Percentiles rank a stretch among this genome's conserved stretches.
Evolutionary conservation across 2,329 filamentous ascomycete species (phyloP).

Genomic region (Colletotrichum camelliae): DNA sequence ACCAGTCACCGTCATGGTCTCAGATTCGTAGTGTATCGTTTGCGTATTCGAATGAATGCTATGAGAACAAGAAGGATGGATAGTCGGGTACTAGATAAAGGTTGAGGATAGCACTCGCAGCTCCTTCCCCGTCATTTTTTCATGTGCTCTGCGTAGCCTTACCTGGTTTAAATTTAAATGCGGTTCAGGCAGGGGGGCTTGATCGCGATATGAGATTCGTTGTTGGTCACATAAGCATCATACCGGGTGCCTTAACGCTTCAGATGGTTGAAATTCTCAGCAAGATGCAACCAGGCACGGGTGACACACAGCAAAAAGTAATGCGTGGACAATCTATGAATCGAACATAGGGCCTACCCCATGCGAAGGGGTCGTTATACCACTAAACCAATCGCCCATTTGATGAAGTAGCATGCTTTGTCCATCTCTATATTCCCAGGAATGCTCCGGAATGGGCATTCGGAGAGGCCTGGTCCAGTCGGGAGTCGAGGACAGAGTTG

Average conservation of each 20-base stretch:
- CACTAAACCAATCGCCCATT: not conserved
- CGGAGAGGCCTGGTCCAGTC: not conserved
- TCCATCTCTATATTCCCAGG: not conserved
- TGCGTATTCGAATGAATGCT: not conserved
- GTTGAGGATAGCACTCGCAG: no score
- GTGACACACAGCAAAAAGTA: not conserved
- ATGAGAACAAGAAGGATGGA: not conserved
- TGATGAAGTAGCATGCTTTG: not conserved
- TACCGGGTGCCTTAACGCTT: not conserved
- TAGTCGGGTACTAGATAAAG: no score
- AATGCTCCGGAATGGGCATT: not conserved
- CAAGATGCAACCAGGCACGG: not conserved
- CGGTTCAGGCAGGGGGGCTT: no score
- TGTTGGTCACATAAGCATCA: not conserved
- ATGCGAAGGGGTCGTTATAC: not conserved
- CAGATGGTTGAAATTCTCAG: no score
- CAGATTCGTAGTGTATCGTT: not conserved
- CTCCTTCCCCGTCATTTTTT: no score
- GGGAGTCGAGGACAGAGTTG: not conserved
- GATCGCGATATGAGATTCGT: no score
- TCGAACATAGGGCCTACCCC: not conserved
- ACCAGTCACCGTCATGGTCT: not conserved
- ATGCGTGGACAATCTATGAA: not conserved
- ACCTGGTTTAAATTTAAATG: no score
- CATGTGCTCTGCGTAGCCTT: no score